Percentiles rank a stretch among this genome's conserved stretches.
Evolutionary conservation across 495 filamentous ascomycete species (phyloP).

Genomic region (Podospora pseudocomata): DNA sequence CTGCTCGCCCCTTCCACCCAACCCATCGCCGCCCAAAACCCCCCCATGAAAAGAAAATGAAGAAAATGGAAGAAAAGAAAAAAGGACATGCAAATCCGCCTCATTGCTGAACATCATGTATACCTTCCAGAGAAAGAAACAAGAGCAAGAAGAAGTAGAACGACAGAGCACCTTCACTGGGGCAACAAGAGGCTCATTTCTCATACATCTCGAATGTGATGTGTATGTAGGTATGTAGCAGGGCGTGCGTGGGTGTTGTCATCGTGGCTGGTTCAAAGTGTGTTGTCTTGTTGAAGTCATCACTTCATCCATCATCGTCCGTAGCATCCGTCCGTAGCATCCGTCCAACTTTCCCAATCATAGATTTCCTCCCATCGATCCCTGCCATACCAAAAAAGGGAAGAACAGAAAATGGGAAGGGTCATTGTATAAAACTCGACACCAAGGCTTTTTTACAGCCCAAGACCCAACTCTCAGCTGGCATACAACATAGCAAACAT

Average conservation of each 20-base stretch:
- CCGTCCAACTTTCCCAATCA: conserved; percentile 1
- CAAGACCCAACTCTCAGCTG: neutral
- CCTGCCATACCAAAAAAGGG: conserved; percentile 12
- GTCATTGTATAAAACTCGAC: neutral
- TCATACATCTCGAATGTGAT: neutral
- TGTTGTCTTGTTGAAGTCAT: conserved; percentile 17
- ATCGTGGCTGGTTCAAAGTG: neutral
- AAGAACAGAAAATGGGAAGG: conserved; percentile 7
- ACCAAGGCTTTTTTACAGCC: neutral
- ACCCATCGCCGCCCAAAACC: neutral
- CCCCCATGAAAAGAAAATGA: neutral
- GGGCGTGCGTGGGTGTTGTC: neutral
- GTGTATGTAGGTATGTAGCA: neutral
- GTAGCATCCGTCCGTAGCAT: conserved; percentile 9
- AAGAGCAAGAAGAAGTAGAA: neutral
- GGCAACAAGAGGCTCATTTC: neutral
- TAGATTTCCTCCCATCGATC: conserved; percentile 7
- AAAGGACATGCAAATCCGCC: neutral
- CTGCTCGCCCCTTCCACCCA: neutral
- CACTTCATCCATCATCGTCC: conserved; percentile 18
- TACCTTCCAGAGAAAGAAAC: neutral
- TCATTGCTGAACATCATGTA: conserved; percentile 4
- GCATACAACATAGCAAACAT: neutral
- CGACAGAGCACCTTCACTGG: neutral
- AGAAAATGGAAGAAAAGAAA: neutral